Conservation (phyloP, 805 yeast species). For the Sugiyamaella smithiae region DNA sequence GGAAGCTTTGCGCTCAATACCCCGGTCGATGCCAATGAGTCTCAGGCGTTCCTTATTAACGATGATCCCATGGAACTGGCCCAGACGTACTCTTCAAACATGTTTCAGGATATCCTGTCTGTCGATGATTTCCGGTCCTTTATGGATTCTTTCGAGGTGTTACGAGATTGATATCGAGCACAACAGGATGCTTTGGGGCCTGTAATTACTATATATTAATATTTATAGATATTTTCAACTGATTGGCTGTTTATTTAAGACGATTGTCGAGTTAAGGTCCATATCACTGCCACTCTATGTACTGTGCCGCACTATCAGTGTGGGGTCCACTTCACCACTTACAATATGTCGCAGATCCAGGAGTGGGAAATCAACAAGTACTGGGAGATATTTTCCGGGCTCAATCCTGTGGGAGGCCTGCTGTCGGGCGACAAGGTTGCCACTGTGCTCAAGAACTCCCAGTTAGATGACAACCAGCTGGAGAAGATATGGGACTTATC, state of each 20-base stretch:
- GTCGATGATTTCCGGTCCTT: not conserved
- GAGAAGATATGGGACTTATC: conserved; percentile 80
- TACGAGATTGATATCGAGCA: not conserved
- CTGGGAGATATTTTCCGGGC: conserved; percentile 95
- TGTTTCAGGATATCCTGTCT: not conserved
- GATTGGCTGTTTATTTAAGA: no score
- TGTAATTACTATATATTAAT: no score
- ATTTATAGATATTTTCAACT: no score
- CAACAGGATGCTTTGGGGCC: no score
- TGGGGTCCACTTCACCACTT: no score
- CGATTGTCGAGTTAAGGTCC: no score
- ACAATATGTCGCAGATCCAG: conserved; percentile 51
- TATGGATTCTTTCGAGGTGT: not conserved
- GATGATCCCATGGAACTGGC: conserved; percentile 4
- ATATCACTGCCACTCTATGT: no score
- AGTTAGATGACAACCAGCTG: conserved; percentile 71
- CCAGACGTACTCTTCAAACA: not conserved
- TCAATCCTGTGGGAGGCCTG: conserved; percentile 75
- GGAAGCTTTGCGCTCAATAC: not conserved
- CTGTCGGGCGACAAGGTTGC: conserved; percentile 82
- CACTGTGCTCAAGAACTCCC: conserved; percentile 84
- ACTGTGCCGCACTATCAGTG: no score
- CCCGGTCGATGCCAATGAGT: not conserved
- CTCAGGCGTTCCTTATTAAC: not conserved
- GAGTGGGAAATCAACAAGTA: conserved; percentile 96